Evolutionary conservation across 129 eudicot species (phyloP).

Genomic region (Artemisia argyi): DNA sequence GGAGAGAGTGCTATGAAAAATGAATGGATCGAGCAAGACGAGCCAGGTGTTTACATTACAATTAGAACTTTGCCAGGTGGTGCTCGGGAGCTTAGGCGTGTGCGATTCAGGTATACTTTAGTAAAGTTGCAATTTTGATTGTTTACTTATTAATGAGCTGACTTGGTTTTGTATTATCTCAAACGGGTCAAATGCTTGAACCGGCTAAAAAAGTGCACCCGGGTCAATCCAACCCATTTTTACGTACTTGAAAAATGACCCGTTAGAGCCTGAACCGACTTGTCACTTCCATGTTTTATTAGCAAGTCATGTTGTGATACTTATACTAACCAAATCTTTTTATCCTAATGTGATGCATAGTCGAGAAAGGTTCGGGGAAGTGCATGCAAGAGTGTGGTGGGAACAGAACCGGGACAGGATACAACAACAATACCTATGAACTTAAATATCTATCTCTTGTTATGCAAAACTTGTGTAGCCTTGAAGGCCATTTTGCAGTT

Average conservation of each 20-base stretch:
- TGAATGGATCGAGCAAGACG: conserved; percentile 96
- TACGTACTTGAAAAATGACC: too few species aligned
- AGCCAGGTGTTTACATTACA: conserved; percentile 92
- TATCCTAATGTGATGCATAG: conserved; percentile 34
- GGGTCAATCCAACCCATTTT: too few species aligned
- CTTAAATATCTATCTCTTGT: conserved; percentile 1
- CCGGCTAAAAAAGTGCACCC: too few species aligned
- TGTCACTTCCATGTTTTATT: too few species aligned
- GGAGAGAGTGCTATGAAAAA: conserved; percentile 77
- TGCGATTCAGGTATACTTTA: conserved; percentile 71
- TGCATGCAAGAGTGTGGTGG: conserved; percentile 98
- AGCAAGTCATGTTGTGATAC: neutral
- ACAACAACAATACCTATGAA: conserved; percentile 86
- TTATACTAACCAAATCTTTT: neutral
- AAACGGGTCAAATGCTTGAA: neutral
- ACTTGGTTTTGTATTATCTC: neutral
- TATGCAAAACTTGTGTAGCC: conserved; percentile 8
- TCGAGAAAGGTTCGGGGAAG: conserved; percentile 87
- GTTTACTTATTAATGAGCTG: neutral
- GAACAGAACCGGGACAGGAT: conserved; percentile 85
- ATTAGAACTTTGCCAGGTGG: conserved; percentile 79
- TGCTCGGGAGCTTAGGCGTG: conserved; percentile 87
- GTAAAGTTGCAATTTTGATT: neutral
- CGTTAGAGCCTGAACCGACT: too few species aligned
- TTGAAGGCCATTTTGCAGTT: conserved; percentile 20